phyloP scores from a whole-genome alignment of 1,284 basidiomycete genomes.

The Ceratorhiza oryzae-sativae region DNA sequence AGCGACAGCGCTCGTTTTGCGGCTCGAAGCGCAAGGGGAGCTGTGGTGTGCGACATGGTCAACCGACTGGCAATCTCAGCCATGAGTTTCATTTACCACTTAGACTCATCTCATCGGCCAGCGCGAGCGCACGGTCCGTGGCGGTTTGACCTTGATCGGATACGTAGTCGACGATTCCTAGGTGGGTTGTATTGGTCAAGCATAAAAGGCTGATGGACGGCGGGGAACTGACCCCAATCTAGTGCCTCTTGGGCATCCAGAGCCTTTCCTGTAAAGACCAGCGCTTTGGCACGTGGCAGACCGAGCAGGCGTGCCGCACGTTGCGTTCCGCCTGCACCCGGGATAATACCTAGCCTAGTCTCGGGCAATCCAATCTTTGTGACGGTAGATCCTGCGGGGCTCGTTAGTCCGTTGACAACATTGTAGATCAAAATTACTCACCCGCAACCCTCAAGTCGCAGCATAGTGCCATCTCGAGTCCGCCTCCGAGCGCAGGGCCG shows the following conservation, averaged over 20 bases:
- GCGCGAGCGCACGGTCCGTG: slow-evolving; percentile 67
- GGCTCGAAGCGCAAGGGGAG: slow-evolving; percentile 86
- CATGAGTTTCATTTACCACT: slow-evolving; percentile 62
- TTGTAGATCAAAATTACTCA: slow-evolving; percentile 48
- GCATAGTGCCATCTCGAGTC: slow-evolving; percentile 84
- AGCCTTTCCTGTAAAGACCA: slow-evolving; percentile 80
- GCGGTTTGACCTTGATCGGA: slow-evolving; percentile 66
- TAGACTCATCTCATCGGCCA: slow-evolving; percentile 70
- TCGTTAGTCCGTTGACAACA: not conserved
- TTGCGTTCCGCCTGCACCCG: slow-evolving; percentile 94
- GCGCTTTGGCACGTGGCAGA: slow-evolving; percentile 82
- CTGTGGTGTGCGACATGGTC: slow-evolving; percentile 53
- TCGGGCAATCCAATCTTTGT: slow-evolving; percentile 86
- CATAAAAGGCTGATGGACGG: not conserved
- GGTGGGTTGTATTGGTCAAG: not conserved
- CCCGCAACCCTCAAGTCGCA: slow-evolving; percentile 90
- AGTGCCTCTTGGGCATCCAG: slow-evolving; percentile 73
- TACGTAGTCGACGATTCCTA: slow-evolving; percentile 82
- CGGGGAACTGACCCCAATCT: slow-evolving; percentile 67
- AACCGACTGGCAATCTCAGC: not conserved
- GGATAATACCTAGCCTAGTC: slow-evolving; percentile 88
- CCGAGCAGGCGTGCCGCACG: slow-evolving; percentile 84
- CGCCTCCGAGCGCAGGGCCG: slow-evolving; percentile 91
- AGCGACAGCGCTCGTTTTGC: slow-evolving; percentile 89
- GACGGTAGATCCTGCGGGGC: slow-evolving; percentile 59